These are phyloP conservation scores for Nicotiana sylvestris DNA, from an alignment of 257 asterid species.

Conservation along the genomic window DNA sequence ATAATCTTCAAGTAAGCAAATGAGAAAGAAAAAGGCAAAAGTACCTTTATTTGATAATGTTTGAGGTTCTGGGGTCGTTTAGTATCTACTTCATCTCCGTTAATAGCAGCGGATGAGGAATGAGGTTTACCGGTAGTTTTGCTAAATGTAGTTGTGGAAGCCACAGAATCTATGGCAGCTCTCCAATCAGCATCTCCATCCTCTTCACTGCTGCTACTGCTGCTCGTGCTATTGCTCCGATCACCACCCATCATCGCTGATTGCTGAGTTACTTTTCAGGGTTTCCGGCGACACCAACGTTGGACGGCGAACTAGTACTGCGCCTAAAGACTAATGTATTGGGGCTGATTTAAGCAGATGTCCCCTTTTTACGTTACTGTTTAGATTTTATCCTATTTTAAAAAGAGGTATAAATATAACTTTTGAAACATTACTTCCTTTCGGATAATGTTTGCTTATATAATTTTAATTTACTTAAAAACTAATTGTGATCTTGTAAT, in stretches of 20 bases:
- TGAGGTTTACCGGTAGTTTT: conserved; percentile 1
- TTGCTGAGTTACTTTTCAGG: background rate
- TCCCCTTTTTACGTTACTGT: no score
- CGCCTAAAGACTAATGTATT: background rate
- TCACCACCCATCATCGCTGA: conserved; percentile 36
- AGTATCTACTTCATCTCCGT: conserved; percentile 24
- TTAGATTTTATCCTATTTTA: no score
- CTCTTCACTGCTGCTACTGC: conserved; percentile 63
- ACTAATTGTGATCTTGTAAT: no score
- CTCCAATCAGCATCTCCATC: conserved; percentile 86
- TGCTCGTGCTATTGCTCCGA: conserved; percentile 17
- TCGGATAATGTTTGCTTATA: no score
- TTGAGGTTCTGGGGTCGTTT: conserved; percentile 43
- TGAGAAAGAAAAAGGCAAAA: background rate
- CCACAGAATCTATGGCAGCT: conserved; percentile 73
- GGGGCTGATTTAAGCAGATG: no score
- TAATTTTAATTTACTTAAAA: no score
- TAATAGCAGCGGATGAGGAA: conserved; percentile 3
- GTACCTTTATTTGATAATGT: conserved; percentile 73
- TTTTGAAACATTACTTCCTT: no score
- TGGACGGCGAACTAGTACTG: background rate
- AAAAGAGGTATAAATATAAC: no score
- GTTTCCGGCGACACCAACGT: background rate
- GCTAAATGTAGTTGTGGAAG: conserved; percentile 30
- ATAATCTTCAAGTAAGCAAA: background rate